A percentile compares a stretch with the other conserved stretches of the same genome.
These are phyloP conservation scores for Pilaira anomala DNA, from an alignment of 192 early-diverging fungal genomes.

Conservation along the genomic window DNA sequence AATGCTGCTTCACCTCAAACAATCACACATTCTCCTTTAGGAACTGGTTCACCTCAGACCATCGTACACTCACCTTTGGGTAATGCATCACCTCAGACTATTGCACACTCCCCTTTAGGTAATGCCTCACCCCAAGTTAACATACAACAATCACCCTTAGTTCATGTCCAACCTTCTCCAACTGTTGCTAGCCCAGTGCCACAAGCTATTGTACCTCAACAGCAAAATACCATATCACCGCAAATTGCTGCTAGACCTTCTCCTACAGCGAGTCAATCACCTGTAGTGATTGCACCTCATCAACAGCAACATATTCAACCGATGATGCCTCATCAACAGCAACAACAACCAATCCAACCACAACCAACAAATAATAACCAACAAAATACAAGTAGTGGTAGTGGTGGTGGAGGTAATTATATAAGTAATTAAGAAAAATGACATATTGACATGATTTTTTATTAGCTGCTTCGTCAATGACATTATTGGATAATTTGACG, in stretches of 20 bases:
- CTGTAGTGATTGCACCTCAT: not conserved
- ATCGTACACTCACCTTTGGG: not conserved
- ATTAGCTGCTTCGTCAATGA: conserved; percentile 6
- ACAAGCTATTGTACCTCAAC: not conserved
- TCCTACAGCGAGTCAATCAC: not conserved
- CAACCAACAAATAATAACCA: not conserved
- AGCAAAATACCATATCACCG: not conserved
- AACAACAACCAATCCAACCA: conserved; percentile 1
- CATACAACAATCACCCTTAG: not conserved
- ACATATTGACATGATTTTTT: not conserved
- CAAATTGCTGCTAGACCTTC: not conserved
- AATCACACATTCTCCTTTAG: no score
- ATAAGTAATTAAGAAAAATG: not conserved
- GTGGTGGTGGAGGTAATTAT: not conserved
- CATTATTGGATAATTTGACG: conserved; percentile 25
- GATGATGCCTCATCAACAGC: not conserved
- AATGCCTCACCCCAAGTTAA: not conserved
- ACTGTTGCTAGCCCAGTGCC: not conserved
- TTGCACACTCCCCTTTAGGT: not conserved
- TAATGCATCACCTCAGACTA: not conserved
- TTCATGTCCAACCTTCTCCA: not conserved
- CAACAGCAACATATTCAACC: not conserved
- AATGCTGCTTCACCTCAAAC: no score
- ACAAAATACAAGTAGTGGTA: not conserved
- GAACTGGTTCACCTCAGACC: not conserved